Evolutionary conservation across 805 yeast genomes (phyloP).

Genomic region (Myxozyma melibiosi): DNA sequence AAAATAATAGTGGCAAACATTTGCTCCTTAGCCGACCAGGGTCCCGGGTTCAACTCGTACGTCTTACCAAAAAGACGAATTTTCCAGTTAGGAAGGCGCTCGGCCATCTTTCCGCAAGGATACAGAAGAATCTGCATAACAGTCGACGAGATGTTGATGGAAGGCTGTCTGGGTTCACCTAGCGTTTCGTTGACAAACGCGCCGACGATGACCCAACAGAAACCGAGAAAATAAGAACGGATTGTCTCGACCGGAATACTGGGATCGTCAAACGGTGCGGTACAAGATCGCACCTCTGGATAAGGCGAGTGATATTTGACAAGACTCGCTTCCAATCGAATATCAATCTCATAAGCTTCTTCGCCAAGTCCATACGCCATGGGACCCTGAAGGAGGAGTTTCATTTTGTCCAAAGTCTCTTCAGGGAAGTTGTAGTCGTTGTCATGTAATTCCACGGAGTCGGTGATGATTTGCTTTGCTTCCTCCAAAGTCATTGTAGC

Average conservation of each 20-base stretch:
- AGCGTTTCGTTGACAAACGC: conserved; percentile 57
- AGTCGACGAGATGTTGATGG: conserved; percentile 58
- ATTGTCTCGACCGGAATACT: conserved; percentile 48
- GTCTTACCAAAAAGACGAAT: conserved; percentile 40
- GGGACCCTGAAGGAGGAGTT: conserved; percentile 38
- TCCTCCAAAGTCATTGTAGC: conserved; percentile 43
- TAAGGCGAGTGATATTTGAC: conserved; percentile 54
- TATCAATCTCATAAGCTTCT: conserved; percentile 35
- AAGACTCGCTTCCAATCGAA: conserved; percentile 40
- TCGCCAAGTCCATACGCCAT: conserved; percentile 12
- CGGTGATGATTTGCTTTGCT: conserved; percentile 44
- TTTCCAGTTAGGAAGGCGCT: conserved; percentile 17
- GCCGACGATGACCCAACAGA: conserved; percentile 56
- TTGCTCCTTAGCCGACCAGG: conserved; percentile 62
- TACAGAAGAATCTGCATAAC: conserved; percentile 66
- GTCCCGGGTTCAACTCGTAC: conserved; percentile 57
- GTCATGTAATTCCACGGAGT: conserved; percentile 45
- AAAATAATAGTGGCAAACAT: conserved; percentile 54
- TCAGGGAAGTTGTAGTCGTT: conserved; percentile 51
- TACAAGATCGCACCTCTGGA: conserved; percentile 66
- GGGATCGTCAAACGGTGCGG: conserved; percentile 29
- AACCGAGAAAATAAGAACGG: conserved; percentile 54
- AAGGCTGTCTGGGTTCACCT: conserved; percentile 60
- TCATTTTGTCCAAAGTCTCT: conserved; percentile 43
- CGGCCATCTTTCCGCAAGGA: conserved; percentile 54